Evolutionary conservation across 176 grass and related monocot species (phyloP).

Genomic region (Tuctoria greenei): DNA sequence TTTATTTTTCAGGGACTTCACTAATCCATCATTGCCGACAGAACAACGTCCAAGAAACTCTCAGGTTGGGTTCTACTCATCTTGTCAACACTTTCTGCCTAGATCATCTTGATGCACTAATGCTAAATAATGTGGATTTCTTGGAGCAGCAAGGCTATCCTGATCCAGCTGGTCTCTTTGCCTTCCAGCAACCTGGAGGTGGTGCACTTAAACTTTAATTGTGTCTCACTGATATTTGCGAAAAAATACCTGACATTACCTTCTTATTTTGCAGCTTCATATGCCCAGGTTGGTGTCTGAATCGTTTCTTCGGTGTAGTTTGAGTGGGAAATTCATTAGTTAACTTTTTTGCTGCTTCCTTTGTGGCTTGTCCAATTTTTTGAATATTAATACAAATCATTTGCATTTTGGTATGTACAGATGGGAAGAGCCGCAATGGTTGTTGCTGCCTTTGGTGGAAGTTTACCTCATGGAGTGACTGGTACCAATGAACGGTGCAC

Average conservation of each 20-base stretch:
- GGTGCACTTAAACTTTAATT: constrained; percentile 20
- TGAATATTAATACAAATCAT: constrained; percentile 23
- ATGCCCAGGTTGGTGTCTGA: constrained; percentile 61
- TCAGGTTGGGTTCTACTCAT: constrained; percentile 54
- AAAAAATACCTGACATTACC: constrained; percentile 5
- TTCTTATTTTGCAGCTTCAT: constrained; percentile 58
- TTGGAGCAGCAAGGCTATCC: constrained; percentile 62
- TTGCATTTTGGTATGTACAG: constrained; percentile 43
- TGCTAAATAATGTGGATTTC: neutral
- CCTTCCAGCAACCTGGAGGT: constrained; percentile 71
- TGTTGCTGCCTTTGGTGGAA: constrained; percentile 78
- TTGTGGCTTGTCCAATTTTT: neutral
- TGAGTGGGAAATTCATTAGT: neutral
- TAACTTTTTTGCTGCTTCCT: constrained; percentile 21
- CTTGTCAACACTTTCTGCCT: constrained; percentile 5
- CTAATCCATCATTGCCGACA: constrained; percentile 81
- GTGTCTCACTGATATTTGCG: neutral
- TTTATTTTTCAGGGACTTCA: constrained; percentile 78
- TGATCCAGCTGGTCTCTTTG: constrained; percentile 66
- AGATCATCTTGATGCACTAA: constrained; percentile 8
- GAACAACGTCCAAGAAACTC: constrained; percentile 69
- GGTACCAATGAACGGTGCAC: constrained; percentile 88
- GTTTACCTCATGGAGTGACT: constrained; percentile 59
- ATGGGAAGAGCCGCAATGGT: constrained; percentile 72
- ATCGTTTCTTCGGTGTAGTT: constrained; percentile 1